Percentiles rank a stretch among this genome's conserved stretches.
These are phyloP conservation scores for Aphanomyces euteiches DNA, from an alignment of 352 stramenopile species.

Conservation along the genomic window DNA sequence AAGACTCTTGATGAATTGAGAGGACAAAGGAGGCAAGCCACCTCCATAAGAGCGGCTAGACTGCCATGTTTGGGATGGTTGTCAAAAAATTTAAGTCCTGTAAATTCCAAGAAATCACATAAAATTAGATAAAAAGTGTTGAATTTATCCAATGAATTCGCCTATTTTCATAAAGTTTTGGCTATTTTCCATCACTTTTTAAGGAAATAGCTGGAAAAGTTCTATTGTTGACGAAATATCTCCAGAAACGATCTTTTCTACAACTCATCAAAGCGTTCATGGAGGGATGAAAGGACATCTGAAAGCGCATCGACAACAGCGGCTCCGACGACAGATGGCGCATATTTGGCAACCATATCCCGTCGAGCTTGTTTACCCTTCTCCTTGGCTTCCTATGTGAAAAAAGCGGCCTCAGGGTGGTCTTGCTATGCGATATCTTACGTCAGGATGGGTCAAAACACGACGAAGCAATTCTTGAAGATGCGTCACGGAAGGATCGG, in stretches of 20 bases:
- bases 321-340: constrained; percentile 62
- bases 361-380: constrained; percentile 65
- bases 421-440: constrained; percentile 25
- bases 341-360: constrained; percentile 84
- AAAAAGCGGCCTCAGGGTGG: not conserved
- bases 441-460: constrained; percentile 58
- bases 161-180: too few species aligned
- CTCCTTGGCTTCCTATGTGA: constrained; percentile 46
- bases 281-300: constrained; percentile 17
- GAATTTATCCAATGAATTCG: too few species aligned
- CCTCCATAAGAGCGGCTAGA: too few species aligned
- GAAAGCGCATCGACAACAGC: constrained; percentile 42
- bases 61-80: too few species aligned
- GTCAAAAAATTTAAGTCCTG: too few species aligned
- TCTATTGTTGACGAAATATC: too few species aligned
- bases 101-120: too few species aligned
- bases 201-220: too few species aligned
- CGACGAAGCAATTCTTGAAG: constrained; percentile 59
- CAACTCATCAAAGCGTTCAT: constrained; percentile 10
- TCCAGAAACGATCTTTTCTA: not conserved
- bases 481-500: constrained; percentile 73
- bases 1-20: too few species aligned
- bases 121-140: too few species aligned
- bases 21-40: too few species aligned
- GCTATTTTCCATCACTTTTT: too few species aligned